These are phyloP conservation scores for Penicillium nordicum DNA, from an alignment of 2,329 filamentous ascomycete genomes.

Conservation along the genomic window DNA sequence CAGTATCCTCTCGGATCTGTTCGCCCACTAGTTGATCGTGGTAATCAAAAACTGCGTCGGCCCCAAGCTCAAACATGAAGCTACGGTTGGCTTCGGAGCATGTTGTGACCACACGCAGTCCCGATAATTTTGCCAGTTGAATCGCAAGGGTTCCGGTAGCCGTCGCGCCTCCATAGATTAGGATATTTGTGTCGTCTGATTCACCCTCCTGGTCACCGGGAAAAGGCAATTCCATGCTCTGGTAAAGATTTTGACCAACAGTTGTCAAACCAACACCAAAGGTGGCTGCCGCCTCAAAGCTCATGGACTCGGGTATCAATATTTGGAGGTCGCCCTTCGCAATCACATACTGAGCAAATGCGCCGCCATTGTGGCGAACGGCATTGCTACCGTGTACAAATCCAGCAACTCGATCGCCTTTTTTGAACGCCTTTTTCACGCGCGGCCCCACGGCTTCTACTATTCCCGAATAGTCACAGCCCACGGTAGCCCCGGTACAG, in stretches of 20 bases:
- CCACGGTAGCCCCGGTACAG: slow-evolving; percentile 40
- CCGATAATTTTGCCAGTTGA: slow-evolving; percentile 39
- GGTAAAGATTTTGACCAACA: slow-evolving; percentile 47
- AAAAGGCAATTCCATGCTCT: slow-evolving; percentile 27
- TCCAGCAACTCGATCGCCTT: slow-evolving; percentile 52
- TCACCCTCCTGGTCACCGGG: slow-evolving; percentile 12
- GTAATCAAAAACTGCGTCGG: slow-evolving; percentile 36
- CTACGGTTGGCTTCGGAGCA: slow-evolving; percentile 20
- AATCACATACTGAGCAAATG: slow-evolving; percentile 52
- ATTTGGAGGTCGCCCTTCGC: slow-evolving; percentile 50
- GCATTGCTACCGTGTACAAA: slow-evolving; percentile 47
- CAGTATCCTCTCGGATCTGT: slow-evolving; percentile 27
- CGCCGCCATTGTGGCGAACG: slow-evolving; percentile 46
- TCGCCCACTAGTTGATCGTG: slow-evolving; percentile 23
- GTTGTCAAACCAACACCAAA: slow-evolving; percentile 52
- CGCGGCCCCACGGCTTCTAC: slow-evolving; percentile 31
- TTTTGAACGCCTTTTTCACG: slow-evolving; percentile 39
- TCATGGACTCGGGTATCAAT: slow-evolving; percentile 46
- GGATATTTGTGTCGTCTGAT: slow-evolving; percentile 8
- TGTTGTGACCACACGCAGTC: slow-evolving; percentile 23
- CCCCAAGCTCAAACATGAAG: slow-evolving; percentile 26
- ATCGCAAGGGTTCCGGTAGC: slow-evolving; percentile 39
- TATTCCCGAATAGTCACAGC: slow-evolving; percentile 52
- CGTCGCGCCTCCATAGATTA: slow-evolving; percentile 37
- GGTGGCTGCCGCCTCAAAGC: slow-evolving; percentile 51